These are phyloP conservation scores for Aspergillus ostianus DNA, from an alignment of 495 filamentous ascomycete species.

Conservation along the genomic window DNA sequence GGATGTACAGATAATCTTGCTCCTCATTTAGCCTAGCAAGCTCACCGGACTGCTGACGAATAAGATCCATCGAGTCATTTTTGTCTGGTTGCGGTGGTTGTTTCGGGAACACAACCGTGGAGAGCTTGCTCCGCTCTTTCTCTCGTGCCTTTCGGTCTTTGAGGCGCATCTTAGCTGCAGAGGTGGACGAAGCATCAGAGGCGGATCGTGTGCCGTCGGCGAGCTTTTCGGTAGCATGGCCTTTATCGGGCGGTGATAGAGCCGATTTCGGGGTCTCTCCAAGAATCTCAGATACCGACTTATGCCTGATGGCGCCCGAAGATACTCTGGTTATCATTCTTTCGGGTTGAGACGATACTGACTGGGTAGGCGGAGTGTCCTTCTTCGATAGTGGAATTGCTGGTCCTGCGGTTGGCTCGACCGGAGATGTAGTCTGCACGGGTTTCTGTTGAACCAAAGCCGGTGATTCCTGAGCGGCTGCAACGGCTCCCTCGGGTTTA, in stretches of 20 bases:
- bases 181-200: conserved; percentile 39
- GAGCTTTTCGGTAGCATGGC: conserved; percentile 20
- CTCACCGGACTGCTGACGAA: conserved; percentile 45
- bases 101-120: conserved; percentile 80
- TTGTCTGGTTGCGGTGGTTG: conserved; percentile 38
- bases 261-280: conserved; percentile 56
- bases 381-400: conserved; percentile 22
- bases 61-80: conserved; percentile 33
- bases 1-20: conserved; percentile 76
- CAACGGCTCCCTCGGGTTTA: conserved; percentile 10
- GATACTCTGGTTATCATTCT: conserved; percentile 63
- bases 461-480: conserved; percentile 12
- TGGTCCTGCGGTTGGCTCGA: conserved; percentile 11
- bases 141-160: conserved; percentile 57
- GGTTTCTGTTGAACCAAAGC: conserved; percentile 14
- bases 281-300: conserved; percentile 71
- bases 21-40: conserved; percentile 51
- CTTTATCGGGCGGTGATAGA: conserved; percentile 32
- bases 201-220: conserved; percentile 24
- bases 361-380: conserved; percentile 22
- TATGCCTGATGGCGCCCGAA: conserved; percentile 67
- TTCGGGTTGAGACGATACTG: conserved; percentile 36
- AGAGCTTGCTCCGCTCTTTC: conserved; percentile 63
- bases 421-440: conserved; percentile 11
- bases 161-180: conserved; percentile 50